These are phyloP conservation scores for Xerophyta viscosa DNA, from an alignment of 106 monocot genomes.

Conservation along the genomic window DNA sequence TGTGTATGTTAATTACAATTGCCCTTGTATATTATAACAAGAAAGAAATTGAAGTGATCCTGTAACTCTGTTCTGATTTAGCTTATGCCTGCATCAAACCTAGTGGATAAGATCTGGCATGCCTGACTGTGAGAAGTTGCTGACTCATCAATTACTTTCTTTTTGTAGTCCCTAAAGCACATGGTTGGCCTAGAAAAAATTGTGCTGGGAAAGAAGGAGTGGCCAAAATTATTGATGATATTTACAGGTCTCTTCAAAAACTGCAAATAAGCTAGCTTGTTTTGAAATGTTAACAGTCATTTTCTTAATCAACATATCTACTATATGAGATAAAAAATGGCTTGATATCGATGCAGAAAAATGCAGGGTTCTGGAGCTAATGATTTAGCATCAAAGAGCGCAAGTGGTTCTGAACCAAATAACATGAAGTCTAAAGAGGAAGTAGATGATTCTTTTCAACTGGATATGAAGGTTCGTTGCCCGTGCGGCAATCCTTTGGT, in stretches of 20 bases:
- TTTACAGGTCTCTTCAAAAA: slow-evolving; percentile 88
- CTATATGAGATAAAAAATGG: too few relatives aligned
- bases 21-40: too few relatives aligned
- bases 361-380: slow-evolving; percentile 66
- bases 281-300: too few relatives aligned
- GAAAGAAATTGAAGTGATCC: too few relatives aligned
- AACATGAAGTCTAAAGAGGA: slow-evolving; percentile 54
- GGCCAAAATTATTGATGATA: slow-evolving; percentile 78
- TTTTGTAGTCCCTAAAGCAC: slow-evolving; percentile 33
- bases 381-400: slow-evolving; percentile 66
- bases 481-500: slow-evolving; percentile 52
- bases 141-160: background rate
- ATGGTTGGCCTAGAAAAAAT: slow-evolving; percentile 54
- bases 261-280: too few relatives aligned
- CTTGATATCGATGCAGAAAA: slow-evolving; percentile 74
- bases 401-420: slow-evolving; percentile 44
- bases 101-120: too few relatives aligned
- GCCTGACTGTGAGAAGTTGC: background rate
- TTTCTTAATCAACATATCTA: too few relatives aligned
- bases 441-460: slow-evolving; percentile 27
- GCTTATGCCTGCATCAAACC: too few relatives aligned
- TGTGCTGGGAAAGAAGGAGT: slow-evolving; percentile 52
- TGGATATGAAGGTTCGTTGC: slow-evolving; percentile 60
- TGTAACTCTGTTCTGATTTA: too few relatives aligned
- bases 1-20: too few relatives aligned